phyloP scores from a whole-genome alignment of 495 filamentous ascomycete species.

The Aspergillus haitiensis region DNA sequence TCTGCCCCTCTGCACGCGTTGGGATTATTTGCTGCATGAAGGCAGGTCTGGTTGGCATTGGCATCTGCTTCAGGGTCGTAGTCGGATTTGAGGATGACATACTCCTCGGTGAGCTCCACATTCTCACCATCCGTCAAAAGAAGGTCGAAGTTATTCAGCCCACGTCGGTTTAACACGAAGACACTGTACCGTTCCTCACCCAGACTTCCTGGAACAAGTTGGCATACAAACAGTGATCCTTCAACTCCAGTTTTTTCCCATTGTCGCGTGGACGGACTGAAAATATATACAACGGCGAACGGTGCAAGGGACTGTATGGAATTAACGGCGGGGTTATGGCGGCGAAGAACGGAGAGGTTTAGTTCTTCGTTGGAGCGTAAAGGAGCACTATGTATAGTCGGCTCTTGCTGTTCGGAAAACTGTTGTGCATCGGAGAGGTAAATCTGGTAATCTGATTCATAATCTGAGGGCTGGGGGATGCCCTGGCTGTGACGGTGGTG shows the following conservation, averaged over 20 bases:
- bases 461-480: constrained; percentile 56
- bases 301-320: constrained; percentile 72
- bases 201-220: constrained; percentile 46
- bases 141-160: constrained; percentile 58
- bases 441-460: constrained; percentile 59
- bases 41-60: neutral
- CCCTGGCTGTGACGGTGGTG: constrained; percentile 33
- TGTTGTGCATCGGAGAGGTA: constrained; percentile 38
- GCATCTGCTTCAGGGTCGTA: constrained; percentile 13
- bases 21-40: neutral
- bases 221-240: constrained; percentile 80
- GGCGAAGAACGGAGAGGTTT: constrained; percentile 75
- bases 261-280: constrained; percentile 54
- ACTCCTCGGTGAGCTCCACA: constrained; percentile 61
- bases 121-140: constrained; percentile 53
- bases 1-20: constrained; percentile 4
- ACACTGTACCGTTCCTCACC: constrained; percentile 57
- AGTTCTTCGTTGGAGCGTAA: constrained; percentile 73
- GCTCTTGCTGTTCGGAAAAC: constrained; percentile 29
- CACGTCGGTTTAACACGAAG: constrained; percentile 62
- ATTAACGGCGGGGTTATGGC: constrained; percentile 67
- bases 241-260: constrained; percentile 82
- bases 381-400: constrained; percentile 40
- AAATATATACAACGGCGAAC: constrained; percentile 77
- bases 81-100: constrained; percentile 57